Conservation (phyloP, 2,329 filamentous ascomycete species). For the Dactylellina parvicollis region DNA sequence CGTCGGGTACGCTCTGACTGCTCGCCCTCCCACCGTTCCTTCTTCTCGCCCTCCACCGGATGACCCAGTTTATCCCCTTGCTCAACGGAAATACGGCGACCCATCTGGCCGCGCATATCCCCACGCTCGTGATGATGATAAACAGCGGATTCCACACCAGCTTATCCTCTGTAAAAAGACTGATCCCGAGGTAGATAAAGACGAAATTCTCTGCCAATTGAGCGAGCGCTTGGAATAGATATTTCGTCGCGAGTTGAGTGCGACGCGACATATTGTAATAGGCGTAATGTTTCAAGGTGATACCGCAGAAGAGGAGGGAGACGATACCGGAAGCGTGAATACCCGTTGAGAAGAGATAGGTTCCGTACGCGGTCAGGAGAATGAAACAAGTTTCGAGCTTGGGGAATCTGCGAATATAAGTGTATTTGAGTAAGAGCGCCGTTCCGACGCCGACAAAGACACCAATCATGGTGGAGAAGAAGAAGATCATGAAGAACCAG, state of each 20-base stretch:
- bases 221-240: slow-evolving; percentile 91
- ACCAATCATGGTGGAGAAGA: slow-evolving; percentile 89
- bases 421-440: slow-evolving; percentile 91
- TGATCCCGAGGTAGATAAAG: slow-evolving; percentile 96
- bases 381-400: slow-evolving; percentile 97
- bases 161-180: slow-evolving; percentile 88
- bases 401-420: slow-evolving; percentile 87
- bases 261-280: slow-evolving; percentile 99
- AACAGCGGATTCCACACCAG: slow-evolving; percentile 93
- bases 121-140: slow-evolving; percentile 89
- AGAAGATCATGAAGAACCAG: slow-evolving; percentile 95
- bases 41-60: slow-evolving; percentile 82
- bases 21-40: slow-evolving; percentile 75
- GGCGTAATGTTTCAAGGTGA: slow-evolving; percentile 97
- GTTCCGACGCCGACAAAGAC: slow-evolving; percentile 86
- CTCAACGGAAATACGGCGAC: slow-evolving; percentile 94
- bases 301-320: slow-evolving; percentile 94
- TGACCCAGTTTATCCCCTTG: slow-evolving; percentile 88
- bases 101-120: slow-evolving; percentile 92
- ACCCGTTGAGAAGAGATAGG: slow-evolving; percentile 97
- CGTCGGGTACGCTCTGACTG: slow-evolving; percentile 67
- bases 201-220: slow-evolving; percentile 99
- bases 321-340: slow-evolving; percentile 97
- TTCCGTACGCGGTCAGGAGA: slow-evolving; percentile 91
- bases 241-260: slow-evolving; percentile 97